phyloP scores from a whole-genome alignment of 1,284 basidiomycete species.

The Sporisorium sorghi region DNA sequence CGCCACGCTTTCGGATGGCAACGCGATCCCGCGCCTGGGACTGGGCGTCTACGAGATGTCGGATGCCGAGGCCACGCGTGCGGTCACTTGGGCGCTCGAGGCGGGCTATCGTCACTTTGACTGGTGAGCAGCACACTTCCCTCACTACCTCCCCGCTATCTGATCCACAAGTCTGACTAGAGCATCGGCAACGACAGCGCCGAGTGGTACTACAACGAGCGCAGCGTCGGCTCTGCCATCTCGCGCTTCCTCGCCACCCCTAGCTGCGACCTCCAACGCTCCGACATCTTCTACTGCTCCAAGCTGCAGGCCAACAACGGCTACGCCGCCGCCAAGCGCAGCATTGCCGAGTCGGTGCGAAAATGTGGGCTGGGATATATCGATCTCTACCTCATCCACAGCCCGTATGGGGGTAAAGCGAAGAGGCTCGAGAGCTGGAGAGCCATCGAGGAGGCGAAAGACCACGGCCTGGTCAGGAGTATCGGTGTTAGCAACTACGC shows the following conservation, averaged over 20 bases:
- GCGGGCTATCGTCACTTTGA: conserved; percentile 39
- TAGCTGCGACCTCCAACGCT: conserved; percentile 7
- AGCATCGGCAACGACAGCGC: conserved; percentile 26
- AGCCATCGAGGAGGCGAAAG: conserved; percentile 50
- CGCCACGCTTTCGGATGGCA: conserved; percentile 24
- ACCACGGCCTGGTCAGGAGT: conserved; percentile 39
- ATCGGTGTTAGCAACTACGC: conserved; percentile 58
- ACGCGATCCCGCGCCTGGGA: conserved; percentile 25
- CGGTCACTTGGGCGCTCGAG: conserved; percentile 38
- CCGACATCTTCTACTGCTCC: conserved; percentile 31
- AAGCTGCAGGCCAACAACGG: conserved; percentile 44
- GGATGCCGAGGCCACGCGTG: conserved; percentile 23
- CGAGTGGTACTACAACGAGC: conserved; percentile 43
- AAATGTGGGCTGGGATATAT: conserved; percentile 49
- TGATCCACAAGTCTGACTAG: too few relatives aligned
- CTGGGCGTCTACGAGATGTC: conserved; percentile 37
- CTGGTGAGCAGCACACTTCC: conserved; percentile 16
- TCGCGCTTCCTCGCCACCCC: conserved; percentile 14
- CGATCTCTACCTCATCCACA: conserved; percentile 65
- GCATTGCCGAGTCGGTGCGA: conserved; percentile 40
- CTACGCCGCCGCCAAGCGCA: conserved; percentile 31
- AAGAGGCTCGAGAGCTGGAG: conserved; percentile 58
- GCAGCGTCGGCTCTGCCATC: conserved; percentile 22
- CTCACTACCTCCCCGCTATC: neutral
- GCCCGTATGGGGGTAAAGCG: conserved; percentile 56